Base-by-base conservation (phyloP, 306 rosid species). In the Adenanthera pavonina region DNA sequence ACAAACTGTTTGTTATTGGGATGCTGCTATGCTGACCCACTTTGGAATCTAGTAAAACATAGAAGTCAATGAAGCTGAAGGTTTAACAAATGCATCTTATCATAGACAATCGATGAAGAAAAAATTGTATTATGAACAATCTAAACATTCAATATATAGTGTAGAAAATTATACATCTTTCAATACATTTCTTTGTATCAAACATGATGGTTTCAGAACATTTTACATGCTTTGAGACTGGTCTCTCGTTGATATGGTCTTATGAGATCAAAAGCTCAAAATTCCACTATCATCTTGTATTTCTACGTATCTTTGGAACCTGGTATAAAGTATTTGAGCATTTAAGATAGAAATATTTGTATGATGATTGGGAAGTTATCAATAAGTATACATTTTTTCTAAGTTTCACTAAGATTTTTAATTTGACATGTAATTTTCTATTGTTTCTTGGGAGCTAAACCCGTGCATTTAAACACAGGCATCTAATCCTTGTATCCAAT, bases 11-110 rank as follows among this genome's bases (percentile, higher is more conserved):
- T 54, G 54, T 52, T 53, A 60, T 61, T 76, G 82, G 59, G 53
- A 74, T 74, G 73, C 74, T 73, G 69, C 51, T 65, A 57, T 69
- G 66, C 46, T 84, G 8, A 16, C 51, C 30, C 41, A 41, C 54
- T 11, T 78, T 15, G 30, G 76, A 56, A 76, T 83, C 25, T 65
- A 49, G 78, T 46, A 74, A 64, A 65, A 47, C 81, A 59, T 40
- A 46, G 52, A 68, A 59, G 35, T 25, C 65, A 11, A 3, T 59
- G 35, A 59, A 9, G 36, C 35, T 59, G 36, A 59, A 25, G 38
- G 3, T 59, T 59, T 25, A 20, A 10, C 65, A 10, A 25, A 59
- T 25, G 36, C 65, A 20, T 59, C 65, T 59, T 25, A 59, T 59
- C 15, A 25, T 10, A 59, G 34, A 59, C 14, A 59, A 59, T 9